A percentile compares a stretch with the other conserved stretches of the same genome.
Conservation (phyloP, 805 yeast genomes). For the Starmerella stellata region DNA sequence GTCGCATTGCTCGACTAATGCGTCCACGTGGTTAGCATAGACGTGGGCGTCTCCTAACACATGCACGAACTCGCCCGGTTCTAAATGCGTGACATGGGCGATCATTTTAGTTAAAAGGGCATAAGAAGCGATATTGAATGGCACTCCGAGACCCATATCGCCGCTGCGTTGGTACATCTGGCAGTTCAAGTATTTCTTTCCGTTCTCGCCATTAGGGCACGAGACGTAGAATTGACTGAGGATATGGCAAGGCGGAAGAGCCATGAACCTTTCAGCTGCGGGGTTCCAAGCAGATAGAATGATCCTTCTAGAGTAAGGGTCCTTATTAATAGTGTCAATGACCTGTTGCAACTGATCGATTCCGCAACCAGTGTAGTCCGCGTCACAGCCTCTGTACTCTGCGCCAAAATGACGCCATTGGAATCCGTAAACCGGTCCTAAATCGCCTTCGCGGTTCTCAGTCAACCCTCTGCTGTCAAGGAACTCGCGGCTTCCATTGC, state of each 20-base stretch:
- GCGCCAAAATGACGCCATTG: conserved; percentile 99
- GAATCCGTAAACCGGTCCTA: conserved; percentile 97
- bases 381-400: conserved; percentile 64
- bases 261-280: conserved; percentile 84
- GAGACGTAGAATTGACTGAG: conserved; percentile 88
- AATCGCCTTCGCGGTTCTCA: conserved; percentile 73
- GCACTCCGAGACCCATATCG: conserved; percentile 99
- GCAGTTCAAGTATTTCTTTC: conserved; percentile 61
- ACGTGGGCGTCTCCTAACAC: conserved; percentile 96
- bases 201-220: conserved; percentile 36
- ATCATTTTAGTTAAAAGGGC: conserved; percentile 86
- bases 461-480: conserved; percentile 66
- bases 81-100: conserved; percentile 88
- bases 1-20: conserved; percentile 57
- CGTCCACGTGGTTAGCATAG: conserved; percentile 82
- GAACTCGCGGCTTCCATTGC: conserved; percentile 87
- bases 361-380: conserved; percentile 76
- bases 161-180: conserved; percentile 91
- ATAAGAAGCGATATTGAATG: conserved; percentile 93
- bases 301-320: conserved; percentile 88
- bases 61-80: conserved; percentile 87
- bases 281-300: conserved; percentile 98
- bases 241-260: conserved; percentile 96
- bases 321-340: conserved; percentile 59
- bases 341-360: conserved; percentile 74